Evolutionary conservation across 148 eudicot species (phyloP).

Genomic region (Beta vulgaris): DNA sequence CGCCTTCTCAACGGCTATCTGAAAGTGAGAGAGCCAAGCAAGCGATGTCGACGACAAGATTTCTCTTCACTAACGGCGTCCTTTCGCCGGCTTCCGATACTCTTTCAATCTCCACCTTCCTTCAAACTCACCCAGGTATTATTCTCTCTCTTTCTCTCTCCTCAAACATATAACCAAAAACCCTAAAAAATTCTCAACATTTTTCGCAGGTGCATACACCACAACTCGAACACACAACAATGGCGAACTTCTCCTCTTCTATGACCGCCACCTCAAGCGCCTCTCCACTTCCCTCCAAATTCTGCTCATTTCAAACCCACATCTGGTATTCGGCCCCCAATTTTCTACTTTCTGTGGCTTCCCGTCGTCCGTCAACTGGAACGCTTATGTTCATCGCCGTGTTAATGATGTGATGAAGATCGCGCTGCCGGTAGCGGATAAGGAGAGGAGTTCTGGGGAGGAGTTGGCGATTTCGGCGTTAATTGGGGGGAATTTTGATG

Average conservation of each 20-base stretch:
- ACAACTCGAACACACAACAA: constrained; percentile 78
- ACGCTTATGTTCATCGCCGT: constrained; percentile 36
- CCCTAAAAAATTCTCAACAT: neutral
- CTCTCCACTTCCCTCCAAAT: constrained; percentile 61
- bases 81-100: constrained; percentile 39
- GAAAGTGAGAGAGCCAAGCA: neutral
- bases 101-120: constrained; percentile 61
- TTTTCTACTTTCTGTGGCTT: constrained; percentile 3
- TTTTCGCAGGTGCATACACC: constrained; percentile 85
- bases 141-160: neutral
- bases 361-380: constrained; percentile 31
- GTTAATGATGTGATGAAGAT: constrained; percentile 43
- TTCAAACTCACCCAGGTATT: constrained; percentile 62
- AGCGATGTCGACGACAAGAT: constrained; percentile 40
- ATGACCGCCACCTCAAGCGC: constrained; percentile 70
- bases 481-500: constrained; percentile 59
- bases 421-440: constrained; percentile 44
- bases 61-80: constrained; percentile 61
- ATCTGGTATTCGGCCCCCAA: constrained; percentile 44
- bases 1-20: neutral
- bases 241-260: constrained; percentile 56
- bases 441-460: constrained; percentile 44
- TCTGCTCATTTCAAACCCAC: constrained; percentile 44
- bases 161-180: neutral
- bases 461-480: constrained; percentile 70